Base-by-base conservation (phyloP, 805 yeast genomes). In the Scheffersomyces stipitis region DNA sequence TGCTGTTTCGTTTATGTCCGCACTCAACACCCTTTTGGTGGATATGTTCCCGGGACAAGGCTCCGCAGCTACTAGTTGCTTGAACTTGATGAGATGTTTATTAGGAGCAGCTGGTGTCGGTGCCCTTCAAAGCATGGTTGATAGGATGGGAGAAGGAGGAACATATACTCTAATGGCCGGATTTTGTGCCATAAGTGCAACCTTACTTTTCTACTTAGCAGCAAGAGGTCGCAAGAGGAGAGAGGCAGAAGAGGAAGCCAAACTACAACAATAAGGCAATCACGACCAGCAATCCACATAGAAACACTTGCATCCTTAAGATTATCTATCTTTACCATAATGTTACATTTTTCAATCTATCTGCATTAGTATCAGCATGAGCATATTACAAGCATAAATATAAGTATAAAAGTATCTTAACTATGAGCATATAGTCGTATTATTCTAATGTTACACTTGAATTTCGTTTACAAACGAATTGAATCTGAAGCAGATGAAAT, bases 31-130 rank as follows among this genome's bases (percentile, higher is more conserved):
- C 0, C 59, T 88, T 28, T 56, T 86, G 37, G 84, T 87, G n/a
- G 96, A 89, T 52, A 54, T 87, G 39, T 81, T 73, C 44, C 95
- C 96, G 0, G 58, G 70, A 3, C 73, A 74, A 31, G 73, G 88
- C 1, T 86, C 95, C 0, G 77, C 91, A 3, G 83, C 90, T 4
- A 75, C 87, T 1, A 83, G 93, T 7, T 71, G 84, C 33, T 69
- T 83, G 44, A 89, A 89, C 52, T 62, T 88, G 18, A 69, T 80
- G 15, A 66, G 96, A 48, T 89, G 96, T 54, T 65, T 76, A n/a
- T 49, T 78, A 32, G 81, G 83, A 20, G 95, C 95, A 0, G 71
- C 78, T 1, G 80, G 84, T 29, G 71, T 83, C 15, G 93, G 86
- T 0, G 81, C 80, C 3, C 65, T 86, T 15, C 73, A 78, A 15